These are phyloP conservation scores for Clavispora fructus DNA, from an alignment of 805 yeast species.

Conservation along the genomic window DNA sequence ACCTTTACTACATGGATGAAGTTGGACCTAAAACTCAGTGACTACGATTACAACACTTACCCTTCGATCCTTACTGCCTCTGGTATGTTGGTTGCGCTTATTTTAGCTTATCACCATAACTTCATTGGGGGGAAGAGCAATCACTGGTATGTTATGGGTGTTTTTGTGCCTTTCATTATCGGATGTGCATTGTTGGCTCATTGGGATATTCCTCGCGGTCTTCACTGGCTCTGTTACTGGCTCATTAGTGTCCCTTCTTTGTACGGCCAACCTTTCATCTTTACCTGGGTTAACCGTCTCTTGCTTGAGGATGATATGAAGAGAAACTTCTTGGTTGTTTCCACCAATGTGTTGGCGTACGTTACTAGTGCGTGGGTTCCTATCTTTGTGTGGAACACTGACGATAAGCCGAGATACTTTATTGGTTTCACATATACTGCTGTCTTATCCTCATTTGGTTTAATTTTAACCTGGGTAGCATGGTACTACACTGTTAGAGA, in stretches of 20 bases:
- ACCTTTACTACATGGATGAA: slow-evolving; percentile 45
- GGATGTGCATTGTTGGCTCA: slow-evolving; percentile 40
- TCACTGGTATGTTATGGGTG: slow-evolving; percentile 30
- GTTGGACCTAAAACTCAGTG: slow-evolving; percentile 23
- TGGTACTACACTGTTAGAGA: slow-evolving; percentile 23
- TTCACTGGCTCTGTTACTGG: slow-evolving; percentile 48
- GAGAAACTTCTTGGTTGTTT: slow-evolving; percentile 28
- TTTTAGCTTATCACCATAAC: slow-evolving; percentile 35
- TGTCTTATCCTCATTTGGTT: slow-evolving; percentile 24
- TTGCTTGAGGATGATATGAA: slow-evolving; percentile 36
- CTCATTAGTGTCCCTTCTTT: slow-evolving; percentile 44
- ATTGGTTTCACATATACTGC: slow-evolving; percentile 34
- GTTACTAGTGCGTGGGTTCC: slow-evolving; percentile 37
- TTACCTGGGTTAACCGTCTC: slow-evolving; percentile 50
- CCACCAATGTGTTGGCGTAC: slow-evolving; percentile 35
- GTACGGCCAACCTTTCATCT: slow-evolving; percentile 53
- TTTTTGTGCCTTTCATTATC: slow-evolving; percentile 36
- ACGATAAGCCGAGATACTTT: slow-evolving; percentile 25
- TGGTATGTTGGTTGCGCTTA: slow-evolving; percentile 33
- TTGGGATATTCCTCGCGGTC: slow-evolving; percentile 46
- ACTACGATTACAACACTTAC: slow-evolving; percentile 34
- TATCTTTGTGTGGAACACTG: slow-evolving; percentile 36
- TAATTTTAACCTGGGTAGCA: slow-evolving; percentile 23
- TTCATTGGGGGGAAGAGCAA: slow-evolving; percentile 29
- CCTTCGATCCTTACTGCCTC: slow-evolving; percentile 37